Percentiles rank a stretch among this genome's conserved stretches.
Evolutionary conservation across 305 asterid species (phyloP).

Genomic region (Solanum aculeatissimum): DNA sequence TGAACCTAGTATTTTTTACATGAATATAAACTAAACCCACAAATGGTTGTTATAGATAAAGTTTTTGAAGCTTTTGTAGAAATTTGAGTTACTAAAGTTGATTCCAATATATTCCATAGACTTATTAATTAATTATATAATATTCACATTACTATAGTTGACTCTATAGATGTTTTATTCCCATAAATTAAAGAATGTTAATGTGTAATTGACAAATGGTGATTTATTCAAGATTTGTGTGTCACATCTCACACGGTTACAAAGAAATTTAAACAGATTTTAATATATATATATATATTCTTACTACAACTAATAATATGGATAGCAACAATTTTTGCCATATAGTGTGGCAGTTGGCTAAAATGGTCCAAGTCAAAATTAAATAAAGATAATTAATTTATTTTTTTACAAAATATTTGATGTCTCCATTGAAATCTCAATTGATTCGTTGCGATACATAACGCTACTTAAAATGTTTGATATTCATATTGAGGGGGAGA

Average conservation of each 20-base stretch:
- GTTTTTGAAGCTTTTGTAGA: background rate
- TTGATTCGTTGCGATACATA: too few species aligned
- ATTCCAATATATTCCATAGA: background rate
- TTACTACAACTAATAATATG: background rate
- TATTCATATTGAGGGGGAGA: too few species aligned
- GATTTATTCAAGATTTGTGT: background rate
- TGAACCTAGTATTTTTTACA: too few species aligned
- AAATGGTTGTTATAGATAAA: background rate
- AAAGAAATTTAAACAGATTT: background rate
- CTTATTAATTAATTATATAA: background rate
- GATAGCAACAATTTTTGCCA: background rate
- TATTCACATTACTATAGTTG: background rate
- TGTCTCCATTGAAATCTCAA: too few species aligned
- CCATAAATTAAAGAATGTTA: background rate
- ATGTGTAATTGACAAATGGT: background rate
- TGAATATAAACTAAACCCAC: too few species aligned
- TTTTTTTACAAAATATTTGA: too few species aligned
- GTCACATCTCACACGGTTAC: background rate
- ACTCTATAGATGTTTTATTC: background rate
- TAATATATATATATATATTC: background rate
- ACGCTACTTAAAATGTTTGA: too few species aligned
- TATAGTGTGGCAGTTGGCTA: background rate
- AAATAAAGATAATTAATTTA: background rate
- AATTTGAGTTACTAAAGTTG: background rate
- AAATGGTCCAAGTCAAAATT: background rate